Conservation (phyloP, 192 early-diverging fungal genomes). For the Backusella tuberculispora region DNA sequence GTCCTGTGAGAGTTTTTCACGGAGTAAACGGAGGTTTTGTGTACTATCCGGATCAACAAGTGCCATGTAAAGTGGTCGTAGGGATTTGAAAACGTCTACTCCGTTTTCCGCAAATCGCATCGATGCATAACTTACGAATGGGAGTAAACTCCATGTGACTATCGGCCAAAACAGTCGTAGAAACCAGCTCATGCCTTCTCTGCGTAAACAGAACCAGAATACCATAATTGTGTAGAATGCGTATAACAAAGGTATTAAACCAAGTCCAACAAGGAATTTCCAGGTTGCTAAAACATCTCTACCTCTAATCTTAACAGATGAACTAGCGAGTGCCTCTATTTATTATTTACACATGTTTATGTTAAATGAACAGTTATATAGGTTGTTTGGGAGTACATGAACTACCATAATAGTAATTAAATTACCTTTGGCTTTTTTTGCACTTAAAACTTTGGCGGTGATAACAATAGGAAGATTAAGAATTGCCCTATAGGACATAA, state of each 20-base stretch:
- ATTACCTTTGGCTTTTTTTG: conserved; percentile 57
- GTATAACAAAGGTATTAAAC: conserved; percentile 76
- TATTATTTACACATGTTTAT: background rate
- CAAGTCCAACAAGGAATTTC: conserved; percentile 86
- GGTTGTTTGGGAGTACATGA: background rate
- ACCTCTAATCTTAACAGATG: conserved; percentile 92
- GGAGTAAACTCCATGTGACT: conserved; percentile 55
- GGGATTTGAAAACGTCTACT: conserved; percentile 76
- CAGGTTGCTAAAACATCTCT: conserved; percentile 96
- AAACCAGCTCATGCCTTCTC: conserved; percentile 30
- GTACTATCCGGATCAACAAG: conserved; percentile 61
- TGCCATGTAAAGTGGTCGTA: conserved; percentile 86
- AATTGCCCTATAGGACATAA: conserved; percentile 43
- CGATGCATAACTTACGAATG: conserved; percentile 72
- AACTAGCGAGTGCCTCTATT: conserved; percentile 78
- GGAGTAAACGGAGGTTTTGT: conserved; percentile 67
- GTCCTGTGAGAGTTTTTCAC: conserved; percentile 74
- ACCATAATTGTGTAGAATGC: conserved; percentile 70
- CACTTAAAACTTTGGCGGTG: conserved; percentile 55
- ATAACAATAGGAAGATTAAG: conserved; percentile 61
- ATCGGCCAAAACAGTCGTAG: conserved; percentile 46
- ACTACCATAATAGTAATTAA: background rate
- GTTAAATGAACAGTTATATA: conserved; percentile 3
- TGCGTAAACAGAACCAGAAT: conserved; percentile 44
- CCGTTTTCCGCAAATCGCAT: conserved; percentile 79